Evolutionary conservation across 2,329 filamentous ascomycete genomes (phyloP).

Genomic region (Alternaria gansuensis): DNA sequence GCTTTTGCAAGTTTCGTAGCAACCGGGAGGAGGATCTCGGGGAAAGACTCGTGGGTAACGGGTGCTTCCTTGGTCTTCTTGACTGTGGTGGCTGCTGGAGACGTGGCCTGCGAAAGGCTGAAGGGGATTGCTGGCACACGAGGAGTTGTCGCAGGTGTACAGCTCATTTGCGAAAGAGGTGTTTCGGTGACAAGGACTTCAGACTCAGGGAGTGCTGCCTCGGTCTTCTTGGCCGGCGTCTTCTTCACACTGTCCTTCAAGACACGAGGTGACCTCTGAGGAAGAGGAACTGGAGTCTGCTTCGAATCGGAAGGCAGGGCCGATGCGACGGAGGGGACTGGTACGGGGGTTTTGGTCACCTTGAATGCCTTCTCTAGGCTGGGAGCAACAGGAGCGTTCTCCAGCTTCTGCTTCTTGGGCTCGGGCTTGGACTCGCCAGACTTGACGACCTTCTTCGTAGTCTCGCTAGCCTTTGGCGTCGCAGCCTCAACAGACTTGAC

Average conservation of each 20-base stretch:
- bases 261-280: background rate
- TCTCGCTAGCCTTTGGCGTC: background rate
- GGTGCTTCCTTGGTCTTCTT: conserved; percentile 12
- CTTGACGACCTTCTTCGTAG: background rate
- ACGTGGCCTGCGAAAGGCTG: conserved; percentile 11
- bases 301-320: background rate
- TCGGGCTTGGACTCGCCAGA: conserved; percentile 5
- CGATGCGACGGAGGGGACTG: background rate
- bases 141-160: conserved; percentile 1
- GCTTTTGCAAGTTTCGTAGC: background rate
- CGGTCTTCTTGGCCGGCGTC: background rate
- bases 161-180: conserved; percentile 22
- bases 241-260: background rate
- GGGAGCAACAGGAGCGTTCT: background rate
- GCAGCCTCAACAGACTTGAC: background rate
- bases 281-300: conserved; percentile 19
- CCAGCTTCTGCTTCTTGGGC: conserved; percentile 7
- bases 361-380: background rate
- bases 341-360: conserved; percentile 5
- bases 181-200: conserved; percentile 27
- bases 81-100: background rate
- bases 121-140: conserved; percentile 27
- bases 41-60: conserved; percentile 8
- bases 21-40: conserved; percentile 2
- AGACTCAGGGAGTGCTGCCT: conserved; percentile 2